Evolutionary conservation across 2,329 filamentous ascomycete genomes (phyloP), one percentile per base, ranked within the genome.

Genomic region (Magnaporthales sp.): DNA sequence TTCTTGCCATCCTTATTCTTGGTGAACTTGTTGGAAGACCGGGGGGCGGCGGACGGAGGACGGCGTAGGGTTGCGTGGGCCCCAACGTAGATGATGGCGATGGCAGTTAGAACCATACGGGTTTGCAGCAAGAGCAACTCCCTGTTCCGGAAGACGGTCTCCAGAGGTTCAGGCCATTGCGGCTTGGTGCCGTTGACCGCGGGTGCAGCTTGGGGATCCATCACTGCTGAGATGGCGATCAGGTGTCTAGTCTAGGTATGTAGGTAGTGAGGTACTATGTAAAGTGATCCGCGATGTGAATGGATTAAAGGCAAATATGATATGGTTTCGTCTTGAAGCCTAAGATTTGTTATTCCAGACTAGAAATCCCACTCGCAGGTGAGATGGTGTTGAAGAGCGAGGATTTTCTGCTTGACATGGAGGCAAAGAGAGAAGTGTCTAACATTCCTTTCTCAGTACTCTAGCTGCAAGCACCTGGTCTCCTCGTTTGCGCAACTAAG

Each of bases 61-160:
- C 92, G 86, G 15, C 90, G 89, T 24, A 98, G 84, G 1, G 93
- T 91, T n/a, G 91, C 91, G 76, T 97, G 91, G 9, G 93, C 87
- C 63, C 91, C 91, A 5, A 92, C 83, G 77, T 91, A 95, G 74
- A 97, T 96, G 66, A 93, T 91, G 69, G 91, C 88, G 19, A 97
- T 77, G 15, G 93, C 89, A 30, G 91, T 89, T 68, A 88, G 73
- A 67, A 86, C 75, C 62, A 87, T 79, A 69, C 81, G 80, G 19
- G 74, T 67, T 68, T 85, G 79, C 11, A 86, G 56, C 56, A 26
- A 60, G 22, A 60, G 56, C 24, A 60, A 8, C 11, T 13, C 56
- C 26, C 29, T 60, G 26, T 60, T 60, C 22, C 24, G 22, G 9
- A 13, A 2, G 24, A 60, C 3, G 56, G 56, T 27, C 56, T 60